Percentiles rank a stretch among this genome's conserved stretches.
Evolutionary conservation across 2,329 filamentous ascomycete species (phyloP).

Genomic region (Pseudofabraea citricarpa): DNA sequence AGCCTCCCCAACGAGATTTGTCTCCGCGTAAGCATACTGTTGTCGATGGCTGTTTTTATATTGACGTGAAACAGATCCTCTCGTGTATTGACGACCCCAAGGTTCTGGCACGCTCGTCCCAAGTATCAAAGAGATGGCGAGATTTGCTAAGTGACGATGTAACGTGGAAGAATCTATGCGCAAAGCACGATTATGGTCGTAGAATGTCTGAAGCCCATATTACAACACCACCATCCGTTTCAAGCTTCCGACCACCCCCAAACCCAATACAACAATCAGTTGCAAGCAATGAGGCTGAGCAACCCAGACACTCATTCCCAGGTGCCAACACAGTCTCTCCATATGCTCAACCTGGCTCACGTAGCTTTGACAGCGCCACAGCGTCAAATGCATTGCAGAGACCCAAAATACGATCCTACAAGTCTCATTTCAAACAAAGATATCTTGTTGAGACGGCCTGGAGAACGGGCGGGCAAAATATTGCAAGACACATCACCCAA

Average conservation of each 20-base stretch:
- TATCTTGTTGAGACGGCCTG: conserved; percentile 97
- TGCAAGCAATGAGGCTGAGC: conserved; percentile 9
- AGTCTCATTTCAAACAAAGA: conserved; percentile 95
- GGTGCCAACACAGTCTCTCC: conserved; percentile 35
- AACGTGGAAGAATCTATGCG: conserved; percentile 96
- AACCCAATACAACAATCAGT: conserved; percentile 18
- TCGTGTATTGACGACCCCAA: conserved; percentile 97
- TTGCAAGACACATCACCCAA: conserved; percentile 84
- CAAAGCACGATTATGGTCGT: conserved; percentile 83
- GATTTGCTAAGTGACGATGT: conserved; percentile 94
- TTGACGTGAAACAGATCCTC: conserved; percentile 58
- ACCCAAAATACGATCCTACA: conserved; percentile 75
- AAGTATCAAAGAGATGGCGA: conserved; percentile 93
- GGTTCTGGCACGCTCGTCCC: conserved; percentile 85
- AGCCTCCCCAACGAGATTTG: conserved; percentile 91
- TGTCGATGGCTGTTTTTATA: not conserved
- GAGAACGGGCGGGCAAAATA: conserved; percentile 84
- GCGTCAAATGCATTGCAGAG: conserved; percentile 37
- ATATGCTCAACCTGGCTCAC: conserved; percentile 25
- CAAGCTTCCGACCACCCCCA: conserved; percentile 21
- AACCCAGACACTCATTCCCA: conserved; percentile 37
- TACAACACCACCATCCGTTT: conserved; percentile 11
- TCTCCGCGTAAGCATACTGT: conserved; percentile 60
- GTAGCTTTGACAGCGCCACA: conserved; percentile 50
- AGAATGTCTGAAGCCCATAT: conserved; percentile 39